Percentiles rank a stretch among this genome's conserved stretches.
phyloP scores from a whole-genome alignment of 768 basidiomycete species.

The Baorangia bicolor region DNA sequence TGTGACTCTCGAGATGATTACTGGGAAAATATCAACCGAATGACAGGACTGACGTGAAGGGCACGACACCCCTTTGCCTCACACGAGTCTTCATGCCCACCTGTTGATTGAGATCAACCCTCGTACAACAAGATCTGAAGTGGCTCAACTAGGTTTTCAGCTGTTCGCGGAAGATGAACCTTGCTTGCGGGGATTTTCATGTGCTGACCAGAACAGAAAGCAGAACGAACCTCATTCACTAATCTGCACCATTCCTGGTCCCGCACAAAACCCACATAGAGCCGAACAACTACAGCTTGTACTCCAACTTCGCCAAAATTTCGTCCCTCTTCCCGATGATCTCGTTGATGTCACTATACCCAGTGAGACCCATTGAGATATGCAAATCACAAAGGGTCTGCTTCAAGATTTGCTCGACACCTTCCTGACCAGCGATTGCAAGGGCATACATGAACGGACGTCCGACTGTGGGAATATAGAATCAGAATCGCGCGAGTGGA shows the following conservation, averaged over 20 bases:
- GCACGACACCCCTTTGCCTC: no score
- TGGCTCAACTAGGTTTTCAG: background rate
- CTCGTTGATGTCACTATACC: conserved; percentile 57
- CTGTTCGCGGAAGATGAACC: background rate
- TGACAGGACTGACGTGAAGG: no score
- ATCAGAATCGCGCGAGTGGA: background rate
- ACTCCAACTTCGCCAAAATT: conserved; percentile 21
- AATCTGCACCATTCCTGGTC: no score
- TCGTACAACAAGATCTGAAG: no score
- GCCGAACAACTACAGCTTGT: conserved; percentile 14
- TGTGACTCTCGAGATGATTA: no score
- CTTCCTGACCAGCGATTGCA: conserved; percentile 65
- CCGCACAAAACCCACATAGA: background rate
- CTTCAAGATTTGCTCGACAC: conserved; percentile 71
- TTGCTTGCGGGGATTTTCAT: background rate
- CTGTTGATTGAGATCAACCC: background rate
- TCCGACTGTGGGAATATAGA: conserved; percentile 45
- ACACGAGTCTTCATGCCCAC: no score
- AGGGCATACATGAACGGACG: conserved; percentile 78
- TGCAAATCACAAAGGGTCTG: conserved; percentile 70
- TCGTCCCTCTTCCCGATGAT: conserved; percentile 53
- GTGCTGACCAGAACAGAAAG: background rate
- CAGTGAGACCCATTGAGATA: conserved; percentile 59
- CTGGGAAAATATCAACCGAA: no score
- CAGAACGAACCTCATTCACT: background rate